phyloP scores from a whole-genome alignment of 345 rosid genomes.

The Carallia pectinifolia region DNA sequence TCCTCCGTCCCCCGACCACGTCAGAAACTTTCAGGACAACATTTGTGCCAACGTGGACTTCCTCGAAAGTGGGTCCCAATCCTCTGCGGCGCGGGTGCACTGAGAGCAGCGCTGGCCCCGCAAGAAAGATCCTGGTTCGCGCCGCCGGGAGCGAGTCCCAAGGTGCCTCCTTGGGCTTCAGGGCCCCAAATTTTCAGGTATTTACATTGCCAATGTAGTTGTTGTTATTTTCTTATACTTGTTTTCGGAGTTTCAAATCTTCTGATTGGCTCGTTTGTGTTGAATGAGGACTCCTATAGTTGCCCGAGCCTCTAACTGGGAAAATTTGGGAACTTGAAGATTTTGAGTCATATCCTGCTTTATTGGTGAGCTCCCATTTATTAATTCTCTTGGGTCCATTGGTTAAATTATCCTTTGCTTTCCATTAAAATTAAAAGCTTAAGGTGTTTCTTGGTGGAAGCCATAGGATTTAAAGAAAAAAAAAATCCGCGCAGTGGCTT shows the following conservation, averaged over 20 bases:
- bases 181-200: conserved; percentile 72
- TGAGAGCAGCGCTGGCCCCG: conserved; percentile 17
- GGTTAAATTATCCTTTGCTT: too few relatives aligned
- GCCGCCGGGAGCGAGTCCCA: conserved; percentile 65
- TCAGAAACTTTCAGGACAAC: conserved; percentile 12
- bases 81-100: conserved; percentile 28
- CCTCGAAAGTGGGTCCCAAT: conserved; percentile 22
- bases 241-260: neutral
- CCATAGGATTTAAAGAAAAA: too few relatives aligned
- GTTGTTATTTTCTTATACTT: neutral
- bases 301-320: conserved; percentile 81
- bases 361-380: conserved; percentile 42
- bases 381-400: too few relatives aligned
- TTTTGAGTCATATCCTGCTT: conserved; percentile 76
- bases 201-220: neutral
- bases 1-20: conserved; percentile 12
- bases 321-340: conserved; percentile 72
- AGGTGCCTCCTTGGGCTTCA: conserved; percentile 56
- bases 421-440: too few relatives aligned
- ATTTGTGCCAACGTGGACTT: conserved; percentile 15
- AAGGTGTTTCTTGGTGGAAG: too few relatives aligned
- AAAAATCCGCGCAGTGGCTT: too few relatives aligned
- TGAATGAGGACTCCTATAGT: conserved; percentile 30
- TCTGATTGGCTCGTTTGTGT: neutral
- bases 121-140: conserved; percentile 43